Percentiles rank a stretch among this genome's conserved stretches.
Conservation (phyloP, 2,329 filamentous ascomycete genomes). For the Fusarium chuoi region DNA sequence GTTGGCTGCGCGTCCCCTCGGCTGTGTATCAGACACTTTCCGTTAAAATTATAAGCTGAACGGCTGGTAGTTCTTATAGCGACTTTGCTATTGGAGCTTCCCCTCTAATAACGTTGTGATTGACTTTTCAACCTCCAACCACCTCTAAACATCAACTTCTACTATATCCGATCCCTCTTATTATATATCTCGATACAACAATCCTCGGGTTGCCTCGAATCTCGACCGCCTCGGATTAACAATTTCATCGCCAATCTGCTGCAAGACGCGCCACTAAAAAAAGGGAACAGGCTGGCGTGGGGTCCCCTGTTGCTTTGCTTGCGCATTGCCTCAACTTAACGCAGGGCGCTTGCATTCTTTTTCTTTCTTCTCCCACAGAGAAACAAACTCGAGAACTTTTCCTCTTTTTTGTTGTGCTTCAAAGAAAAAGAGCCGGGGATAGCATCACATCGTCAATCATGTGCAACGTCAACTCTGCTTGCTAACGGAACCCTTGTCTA, state of each 20-base stretch:
- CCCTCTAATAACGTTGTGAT: background rate
- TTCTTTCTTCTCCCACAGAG: constrained; percentile 3
- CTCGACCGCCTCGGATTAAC: constrained; percentile 23
- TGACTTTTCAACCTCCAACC: background rate
- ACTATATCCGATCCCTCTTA: background rate
- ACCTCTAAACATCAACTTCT: background rate
- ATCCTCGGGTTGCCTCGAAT: constrained; percentile 7
- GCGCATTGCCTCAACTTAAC: constrained; percentile 29
- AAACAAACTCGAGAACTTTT: background rate
- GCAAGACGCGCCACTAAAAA: constrained; percentile 36
- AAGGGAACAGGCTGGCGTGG: constrained; percentile 24
- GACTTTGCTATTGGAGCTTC: constrained; percentile 7
- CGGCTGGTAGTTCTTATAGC: background rate
- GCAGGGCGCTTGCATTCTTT: constrained; percentile 3
- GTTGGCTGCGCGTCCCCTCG: constrained; percentile 1
- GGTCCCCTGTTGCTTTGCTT: constrained; percentile 26
- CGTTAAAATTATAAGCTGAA: background rate
- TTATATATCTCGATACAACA: background rate
- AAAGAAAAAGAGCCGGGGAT: background rate
- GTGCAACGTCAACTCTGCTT: constrained; percentile 30
- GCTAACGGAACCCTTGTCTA: constrained; percentile 23
- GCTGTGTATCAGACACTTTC: constrained; percentile 9
- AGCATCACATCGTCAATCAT: constrained; percentile 19
- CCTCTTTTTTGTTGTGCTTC: background rate
- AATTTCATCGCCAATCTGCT: constrained; percentile 8